Percentiles rank a stretch among this genome's conserved stretches.
Conservation (phyloP, 2,329 filamentous ascomycete genomes). For the Claviceps paspali region DNA sequence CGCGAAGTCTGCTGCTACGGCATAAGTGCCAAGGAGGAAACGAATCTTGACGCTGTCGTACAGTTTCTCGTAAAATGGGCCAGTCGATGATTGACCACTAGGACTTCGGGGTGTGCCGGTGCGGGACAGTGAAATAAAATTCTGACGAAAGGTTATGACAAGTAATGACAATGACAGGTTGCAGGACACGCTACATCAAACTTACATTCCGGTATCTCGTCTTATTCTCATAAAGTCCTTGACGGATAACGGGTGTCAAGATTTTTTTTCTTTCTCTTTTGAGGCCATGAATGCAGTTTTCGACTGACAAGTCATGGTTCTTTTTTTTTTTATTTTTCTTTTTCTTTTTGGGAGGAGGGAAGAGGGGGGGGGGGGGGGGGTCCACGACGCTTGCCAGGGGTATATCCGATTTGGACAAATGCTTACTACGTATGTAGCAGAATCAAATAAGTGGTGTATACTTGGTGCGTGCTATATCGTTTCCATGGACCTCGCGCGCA, state of each 20-base stretch:
- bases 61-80: conserved; percentile 92
- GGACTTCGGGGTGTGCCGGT: not conserved
- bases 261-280: conserved; percentile 9
- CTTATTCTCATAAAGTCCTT: no score
- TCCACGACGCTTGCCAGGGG: no score
- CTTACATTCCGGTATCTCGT: no score
- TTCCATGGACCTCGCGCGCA: not conserved
- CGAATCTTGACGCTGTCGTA: conserved; percentile 90
- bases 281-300: conserved; percentile 16
- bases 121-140: conserved; percentile 1
- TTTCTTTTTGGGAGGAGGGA: no score
- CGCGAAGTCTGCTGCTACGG: conserved; percentile 97
- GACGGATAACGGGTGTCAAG: conserved; percentile 16
- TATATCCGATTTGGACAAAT: not conserved
- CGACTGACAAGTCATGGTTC: conserved; percentile 1
- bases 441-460: not conserved
- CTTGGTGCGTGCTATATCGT: not conserved
- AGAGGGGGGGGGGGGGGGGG: no score
- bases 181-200: not conserved
- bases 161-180: conserved; percentile 4
- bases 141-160: conserved; percentile 6
- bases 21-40: conserved; percentile 97
- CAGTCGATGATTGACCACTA: conserved; percentile 39
- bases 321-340: no score
- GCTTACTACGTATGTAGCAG: not conserved